These are phyloP conservation scores for Trichoderma atroviride DNA, from an alignment of 2,329 filamentous ascomycete species.

Conservation along the genomic window DNA sequence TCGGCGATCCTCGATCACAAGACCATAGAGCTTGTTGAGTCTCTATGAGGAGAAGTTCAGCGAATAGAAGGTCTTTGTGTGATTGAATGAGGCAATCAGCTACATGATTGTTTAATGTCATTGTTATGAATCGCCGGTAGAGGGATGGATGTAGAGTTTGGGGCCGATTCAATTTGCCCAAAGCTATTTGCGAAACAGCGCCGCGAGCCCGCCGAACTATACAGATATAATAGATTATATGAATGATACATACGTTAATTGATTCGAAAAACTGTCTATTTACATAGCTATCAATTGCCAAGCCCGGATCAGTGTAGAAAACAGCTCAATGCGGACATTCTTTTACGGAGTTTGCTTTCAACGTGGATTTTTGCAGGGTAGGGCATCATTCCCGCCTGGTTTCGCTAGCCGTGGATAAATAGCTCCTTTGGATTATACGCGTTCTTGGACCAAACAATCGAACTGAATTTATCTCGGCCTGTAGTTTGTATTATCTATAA, in stretches of 20 bases:
- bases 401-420: too few species aligned
- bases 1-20: constrained; percentile 10
- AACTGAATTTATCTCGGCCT: too few species aligned
- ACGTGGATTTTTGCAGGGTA: too few species aligned
- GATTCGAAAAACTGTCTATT: background rate
- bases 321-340: background rate
- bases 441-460: too few species aligned
- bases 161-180: background rate
- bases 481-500: too few species aligned
- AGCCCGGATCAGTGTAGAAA: too few species aligned
- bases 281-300: background rate
- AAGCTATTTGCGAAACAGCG: background rate
- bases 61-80: background rate
- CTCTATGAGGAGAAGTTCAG: background rate
- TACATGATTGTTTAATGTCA: background rate
- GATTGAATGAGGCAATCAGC: background rate
- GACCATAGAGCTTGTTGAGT: constrained; percentile 7
- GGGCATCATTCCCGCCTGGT: too few species aligned
- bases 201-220: background rate
- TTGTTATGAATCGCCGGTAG: background rate
- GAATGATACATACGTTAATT: background rate
- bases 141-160: background rate
- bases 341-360: background rate
- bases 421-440: too few species aligned
- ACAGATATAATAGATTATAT: background rate